These are phyloP conservation scores for Kwoniella sp. DNA, from an alignment of 768 basidiomycete species.

Conservation along the genomic window DNA sequence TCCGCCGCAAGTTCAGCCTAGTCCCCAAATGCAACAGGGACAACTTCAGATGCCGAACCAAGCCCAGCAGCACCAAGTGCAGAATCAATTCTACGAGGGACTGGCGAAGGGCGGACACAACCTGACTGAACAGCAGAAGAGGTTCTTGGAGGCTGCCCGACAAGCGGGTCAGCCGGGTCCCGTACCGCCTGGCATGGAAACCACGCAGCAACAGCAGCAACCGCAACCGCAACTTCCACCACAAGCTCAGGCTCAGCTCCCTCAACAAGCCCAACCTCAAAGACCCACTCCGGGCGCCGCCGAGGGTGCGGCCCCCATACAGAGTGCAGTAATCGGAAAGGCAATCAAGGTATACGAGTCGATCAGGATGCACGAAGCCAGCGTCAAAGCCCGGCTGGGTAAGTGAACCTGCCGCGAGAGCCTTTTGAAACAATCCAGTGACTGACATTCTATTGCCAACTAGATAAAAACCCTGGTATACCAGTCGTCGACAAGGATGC, in stretches of 20 bases:
- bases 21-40: slow-evolving; percentile 9
- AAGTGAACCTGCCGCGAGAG: no score
- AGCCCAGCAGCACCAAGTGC: slow-evolving; percentile 1
- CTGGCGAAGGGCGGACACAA: slow-evolving; percentile 4
- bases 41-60: slow-evolving; percentile 4
- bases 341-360: slow-evolving; percentile 16
- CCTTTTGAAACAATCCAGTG: no score
- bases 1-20: slow-evolving; percentile 9
- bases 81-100: neutral
- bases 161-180: slow-evolving; percentile 3
- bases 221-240: slow-evolving; percentile 2
- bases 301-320: neutral
- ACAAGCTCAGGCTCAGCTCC: neutral
- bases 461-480: slow-evolving; percentile 13
- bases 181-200: neutral
- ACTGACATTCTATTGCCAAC: neutral
- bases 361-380: slow-evolving; percentile 16
- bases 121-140: slow-evolving; percentile 18
- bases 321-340: slow-evolving; percentile 13
- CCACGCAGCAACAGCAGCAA: slow-evolving; percentile 9
- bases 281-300: neutral
- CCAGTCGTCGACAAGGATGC: slow-evolving; percentile 13
- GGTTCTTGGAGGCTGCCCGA: slow-evolving; percentile 20
- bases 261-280: slow-evolving; percentile 12
- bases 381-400: slow-evolving; percentile 11